phyloP scores from a whole-genome alignment of 2,329 filamentous ascomycete genomes.

The Botryosphaeria agaves region DNA sequence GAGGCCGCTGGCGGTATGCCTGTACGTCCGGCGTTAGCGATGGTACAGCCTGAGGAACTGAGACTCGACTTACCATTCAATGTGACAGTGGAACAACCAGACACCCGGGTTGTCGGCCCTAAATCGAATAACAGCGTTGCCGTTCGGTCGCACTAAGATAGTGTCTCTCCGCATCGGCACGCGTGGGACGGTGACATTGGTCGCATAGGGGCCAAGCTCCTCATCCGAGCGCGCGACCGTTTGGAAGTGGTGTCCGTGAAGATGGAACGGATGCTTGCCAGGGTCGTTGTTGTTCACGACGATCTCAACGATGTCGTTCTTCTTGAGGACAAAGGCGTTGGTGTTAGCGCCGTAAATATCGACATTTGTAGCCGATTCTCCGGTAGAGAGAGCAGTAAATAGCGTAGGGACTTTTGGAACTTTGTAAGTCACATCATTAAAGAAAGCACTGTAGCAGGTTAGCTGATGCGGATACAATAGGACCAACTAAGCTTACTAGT shows the following conservation, averaged over 20 bases:
- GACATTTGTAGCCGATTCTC: conserved; percentile 26
- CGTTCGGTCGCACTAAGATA: conserved; percentile 34
- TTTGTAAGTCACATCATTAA: conserved; percentile 62
- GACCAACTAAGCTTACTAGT: conserved; percentile 32
- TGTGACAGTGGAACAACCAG: conserved; percentile 11
- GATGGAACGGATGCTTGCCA: conserved; percentile 54
- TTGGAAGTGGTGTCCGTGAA: conserved; percentile 66
- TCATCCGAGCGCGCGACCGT: conserved; percentile 23
- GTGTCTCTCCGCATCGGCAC: conserved; percentile 35
- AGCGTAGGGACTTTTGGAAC: conserved; percentile 61
- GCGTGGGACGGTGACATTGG: conserved; percentile 17
- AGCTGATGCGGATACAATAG: not conserved
- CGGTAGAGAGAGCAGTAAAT: conserved; percentile 54
- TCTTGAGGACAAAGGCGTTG: conserved; percentile 44
- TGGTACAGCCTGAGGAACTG: not conserved
- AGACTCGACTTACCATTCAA: conserved; percentile 8
- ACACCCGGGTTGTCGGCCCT: conserved; percentile 32
- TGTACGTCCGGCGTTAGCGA: not conserved
- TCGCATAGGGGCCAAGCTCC: conserved; percentile 14
- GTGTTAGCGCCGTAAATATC: conserved; percentile 33
- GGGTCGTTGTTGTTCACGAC: conserved; percentile 60
- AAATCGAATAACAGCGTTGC: conserved; percentile 38
- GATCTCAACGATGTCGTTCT: conserved; percentile 52
- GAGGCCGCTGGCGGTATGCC: conserved; percentile 35
- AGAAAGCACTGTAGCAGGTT: conserved; percentile 21